Base-by-base conservation (phyloP, 176 grass and related monocot genomes). In the Melocanna baccifera region DNA sequence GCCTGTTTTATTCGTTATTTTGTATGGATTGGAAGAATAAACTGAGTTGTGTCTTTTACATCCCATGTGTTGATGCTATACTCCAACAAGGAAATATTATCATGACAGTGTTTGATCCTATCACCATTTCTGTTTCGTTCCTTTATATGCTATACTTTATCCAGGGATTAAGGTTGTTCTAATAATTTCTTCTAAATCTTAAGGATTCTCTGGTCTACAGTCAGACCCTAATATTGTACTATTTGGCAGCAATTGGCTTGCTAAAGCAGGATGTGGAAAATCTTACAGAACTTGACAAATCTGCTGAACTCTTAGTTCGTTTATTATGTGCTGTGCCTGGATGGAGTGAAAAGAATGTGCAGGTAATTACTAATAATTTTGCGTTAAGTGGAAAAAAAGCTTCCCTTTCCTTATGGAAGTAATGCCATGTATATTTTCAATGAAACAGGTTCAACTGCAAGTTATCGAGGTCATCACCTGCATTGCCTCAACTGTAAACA, bases 291-390 rank as follows among this genome's bases (percentile, higher is more conserved):
- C 89, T 99, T 57, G 89, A 99, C 81, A 86, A 89, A 55, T 92
- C 26, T 67, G 93, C 96, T 68, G 96, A 99, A 81, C 86, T 96
- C 41, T 88, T 99, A 64, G 81, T 99, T 89, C 96, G 91, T 80
- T 87, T 99, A 26, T 84, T 99, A 73, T 99, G 93, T 89, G 87
- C 91, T 87, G 91, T 99, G 28, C 96, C 96, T 86, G 93, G 96
- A 72, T 99, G 96, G 96, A 83, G 78, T 39, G 96, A 99, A 85
- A 99, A 99, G 82, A 99, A 99, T 78, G 91, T 99, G 19, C 96
- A 99, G 92, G 96, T 98, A 89, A 43, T 28, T 82, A 71, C 6
- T 78, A 81, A 39, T 72, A 68, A 69, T 87, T 45, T 76, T 84
- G 3, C 13, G 7, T 70, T 51, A 45, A 72, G 40, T 81, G 41